Evolutionary conservation across 192 early-diverging fungal species (phyloP).

Genomic region (Chytriomyces hyalinus): DNA sequence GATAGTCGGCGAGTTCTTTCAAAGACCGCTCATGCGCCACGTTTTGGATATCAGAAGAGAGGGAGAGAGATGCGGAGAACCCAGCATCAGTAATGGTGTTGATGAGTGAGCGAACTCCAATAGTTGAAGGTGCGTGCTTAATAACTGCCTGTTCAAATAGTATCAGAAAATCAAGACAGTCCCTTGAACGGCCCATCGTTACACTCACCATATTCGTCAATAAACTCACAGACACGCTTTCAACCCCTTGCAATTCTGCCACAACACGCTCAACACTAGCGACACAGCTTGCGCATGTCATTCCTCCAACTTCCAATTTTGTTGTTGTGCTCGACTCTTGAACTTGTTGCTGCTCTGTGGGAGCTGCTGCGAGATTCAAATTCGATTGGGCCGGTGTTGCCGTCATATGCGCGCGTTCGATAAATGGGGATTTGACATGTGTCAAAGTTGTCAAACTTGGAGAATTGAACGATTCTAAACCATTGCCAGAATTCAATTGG

Average conservation of each 20-base stretch:
- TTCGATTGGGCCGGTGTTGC: neutral
- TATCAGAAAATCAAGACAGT: neutral
- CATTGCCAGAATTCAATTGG: neutral
- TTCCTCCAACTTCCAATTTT: slow-evolving; percentile 46
- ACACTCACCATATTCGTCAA: slow-evolving; percentile 16
- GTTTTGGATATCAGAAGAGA: slow-evolving; percentile 36
- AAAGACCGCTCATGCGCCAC: slow-evolving; percentile 42
- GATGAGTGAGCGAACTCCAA: slow-evolving; percentile 71
- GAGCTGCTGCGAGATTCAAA: neutral
- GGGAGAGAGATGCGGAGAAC: slow-evolving; percentile 55
- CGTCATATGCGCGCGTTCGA: neutral
- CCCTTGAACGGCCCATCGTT: neutral
- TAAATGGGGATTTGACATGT: neutral
- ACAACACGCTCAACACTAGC: slow-evolving; percentile 43
- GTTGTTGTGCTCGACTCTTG: slow-evolving; percentile 18
- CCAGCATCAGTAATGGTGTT: slow-evolving; percentile 65
- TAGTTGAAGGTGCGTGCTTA: slow-evolving; percentile 52
- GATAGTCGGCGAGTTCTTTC: slow-evolving; percentile 51
- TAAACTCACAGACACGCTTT: slow-evolving; percentile 37
- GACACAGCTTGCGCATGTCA: slow-evolving; percentile 61
- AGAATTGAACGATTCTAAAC: too few relatives aligned
- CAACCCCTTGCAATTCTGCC: slow-evolving; percentile 31
- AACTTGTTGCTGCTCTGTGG: slow-evolving; percentile 24
- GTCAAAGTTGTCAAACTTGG: neutral
- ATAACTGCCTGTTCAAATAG: slow-evolving; percentile 40